Evolutionary conservation across 148 eudicot species (phyloP).

Genomic region (Fagopyrum homotropicum): DNA sequence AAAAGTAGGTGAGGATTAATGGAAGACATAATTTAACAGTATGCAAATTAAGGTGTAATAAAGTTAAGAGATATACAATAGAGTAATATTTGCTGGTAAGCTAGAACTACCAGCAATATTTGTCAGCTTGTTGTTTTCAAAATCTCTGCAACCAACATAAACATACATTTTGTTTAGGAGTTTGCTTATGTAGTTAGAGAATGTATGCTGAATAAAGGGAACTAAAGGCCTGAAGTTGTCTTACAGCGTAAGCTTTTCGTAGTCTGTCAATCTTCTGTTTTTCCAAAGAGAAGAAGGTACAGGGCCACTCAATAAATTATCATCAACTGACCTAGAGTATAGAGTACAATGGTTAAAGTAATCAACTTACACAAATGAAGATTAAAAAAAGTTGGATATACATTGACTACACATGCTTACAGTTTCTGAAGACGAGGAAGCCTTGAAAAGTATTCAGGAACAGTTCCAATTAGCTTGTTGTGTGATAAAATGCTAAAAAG

Average conservation of each 20-base stretch:
- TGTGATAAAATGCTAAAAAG: constrained; percentile 46
- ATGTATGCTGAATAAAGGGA: background rate
- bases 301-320: constrained; percentile 56
- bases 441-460: constrained; percentile 53
- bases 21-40: background rate
- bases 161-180: background rate
- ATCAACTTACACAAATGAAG: background rate
- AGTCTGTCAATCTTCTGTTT: constrained; percentile 28
- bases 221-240: constrained; percentile 12
- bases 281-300: constrained; percentile 64
- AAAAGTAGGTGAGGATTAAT: background rate
- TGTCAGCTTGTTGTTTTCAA: constrained; percentile 51
- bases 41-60: background rate
- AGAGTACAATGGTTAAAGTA: background rate
- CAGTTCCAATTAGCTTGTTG: constrained; percentile 62
- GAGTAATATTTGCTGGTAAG: constrained; percentile 53
- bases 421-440: constrained; percentile 68
- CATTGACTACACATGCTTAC: constrained; percentile 33
- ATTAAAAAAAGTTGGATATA: background rate
- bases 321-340: constrained; percentile 42
- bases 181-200: background rate
- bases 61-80: constrained; percentile 34
- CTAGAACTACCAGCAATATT: constrained; percentile 41
- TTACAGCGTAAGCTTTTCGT: constrained; percentile 53
- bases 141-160: constrained; percentile 50